phyloP scores from a whole-genome alignment of 2,329 filamentous ascomycete species.

The Ceratocystis alfenasii region DNA sequence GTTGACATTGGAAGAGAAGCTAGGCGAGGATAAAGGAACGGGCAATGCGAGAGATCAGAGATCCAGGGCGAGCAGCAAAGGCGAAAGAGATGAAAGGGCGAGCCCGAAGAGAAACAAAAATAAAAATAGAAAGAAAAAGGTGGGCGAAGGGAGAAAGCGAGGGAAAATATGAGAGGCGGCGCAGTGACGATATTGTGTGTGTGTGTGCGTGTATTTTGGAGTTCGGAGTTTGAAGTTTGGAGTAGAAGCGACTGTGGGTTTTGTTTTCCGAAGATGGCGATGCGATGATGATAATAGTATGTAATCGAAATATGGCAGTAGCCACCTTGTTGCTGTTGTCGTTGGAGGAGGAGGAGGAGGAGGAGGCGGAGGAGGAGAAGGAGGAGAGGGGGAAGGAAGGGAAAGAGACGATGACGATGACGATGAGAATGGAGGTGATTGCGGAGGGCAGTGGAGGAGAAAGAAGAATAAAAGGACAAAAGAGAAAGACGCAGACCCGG shows the following conservation, averaged over 20 bases:
- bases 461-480: slow-evolving; percentile 1
- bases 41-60: no score
- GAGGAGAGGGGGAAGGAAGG: neutral
- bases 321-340: neutral
- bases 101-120: neutral
- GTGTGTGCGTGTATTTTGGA: no score
- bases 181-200: no score
- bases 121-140: neutral
- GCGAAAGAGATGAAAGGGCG: slow-evolving; percentile 15
- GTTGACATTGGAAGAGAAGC: slow-evolving; percentile 15
- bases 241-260: neutral
- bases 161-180: no score
- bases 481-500: neutral
- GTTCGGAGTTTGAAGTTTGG: slow-evolving; percentile 27
- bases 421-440: no score
- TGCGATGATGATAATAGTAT: neutral
- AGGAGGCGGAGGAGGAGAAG: neutral
- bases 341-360: neutral
- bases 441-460: neutral
- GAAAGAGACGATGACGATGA: neutral
- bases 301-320: slow-evolving; percentile 3
- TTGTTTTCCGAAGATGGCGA: neutral
- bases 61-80: slow-evolving; percentile 1
- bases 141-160: neutral
- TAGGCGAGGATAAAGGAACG: neutral